A percentile compares a stretch with the other conserved stretches of the same genome.
phyloP scores from a whole-genome alignment of 225 moss, liverwort and hornwort species.

The Straminergon stramineum region DNA sequence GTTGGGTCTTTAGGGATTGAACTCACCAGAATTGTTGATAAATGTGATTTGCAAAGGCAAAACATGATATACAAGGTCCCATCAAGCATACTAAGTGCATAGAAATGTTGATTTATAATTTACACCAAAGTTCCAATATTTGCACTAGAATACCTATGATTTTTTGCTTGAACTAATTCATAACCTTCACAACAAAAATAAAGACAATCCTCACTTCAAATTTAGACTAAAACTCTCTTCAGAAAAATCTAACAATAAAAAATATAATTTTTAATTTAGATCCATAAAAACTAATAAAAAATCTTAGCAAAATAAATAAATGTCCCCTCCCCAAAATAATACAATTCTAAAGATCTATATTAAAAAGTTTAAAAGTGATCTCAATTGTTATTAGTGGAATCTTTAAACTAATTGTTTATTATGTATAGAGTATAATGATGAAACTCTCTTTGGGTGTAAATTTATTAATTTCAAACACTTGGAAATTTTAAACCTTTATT shows the following conservation, averaged over 20 bases:
- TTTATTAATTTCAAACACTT: background rate
- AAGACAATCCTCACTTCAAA: background rate
- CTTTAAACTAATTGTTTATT: background rate
- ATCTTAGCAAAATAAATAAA: background rate
- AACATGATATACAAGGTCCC: fast-evolving
- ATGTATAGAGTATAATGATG: background rate
- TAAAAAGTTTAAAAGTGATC: background rate
- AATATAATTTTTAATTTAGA: background rate
- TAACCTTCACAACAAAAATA: background rate
- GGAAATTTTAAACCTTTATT: background rate
- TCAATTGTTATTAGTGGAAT: background rate
- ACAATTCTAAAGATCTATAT: background rate
- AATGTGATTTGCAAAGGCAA: background rate
- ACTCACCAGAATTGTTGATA: background rate
- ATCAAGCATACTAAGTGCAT: fast-evolving
- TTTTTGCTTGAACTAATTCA: background rate
- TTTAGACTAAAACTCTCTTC: background rate
- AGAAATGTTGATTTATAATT: background rate
- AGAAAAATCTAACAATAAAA: background rate
- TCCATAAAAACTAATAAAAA: background rate
- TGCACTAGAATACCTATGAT: background rate
- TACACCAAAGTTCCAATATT: background rate
- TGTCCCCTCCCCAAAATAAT: too few species aligned
- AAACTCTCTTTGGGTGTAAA: background rate
- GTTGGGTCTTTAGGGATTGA: too few species aligned